Evolutionary conservation across 306 rosid genomes (phyloP).

Genomic region (Gillenia trifoliata): DNA sequence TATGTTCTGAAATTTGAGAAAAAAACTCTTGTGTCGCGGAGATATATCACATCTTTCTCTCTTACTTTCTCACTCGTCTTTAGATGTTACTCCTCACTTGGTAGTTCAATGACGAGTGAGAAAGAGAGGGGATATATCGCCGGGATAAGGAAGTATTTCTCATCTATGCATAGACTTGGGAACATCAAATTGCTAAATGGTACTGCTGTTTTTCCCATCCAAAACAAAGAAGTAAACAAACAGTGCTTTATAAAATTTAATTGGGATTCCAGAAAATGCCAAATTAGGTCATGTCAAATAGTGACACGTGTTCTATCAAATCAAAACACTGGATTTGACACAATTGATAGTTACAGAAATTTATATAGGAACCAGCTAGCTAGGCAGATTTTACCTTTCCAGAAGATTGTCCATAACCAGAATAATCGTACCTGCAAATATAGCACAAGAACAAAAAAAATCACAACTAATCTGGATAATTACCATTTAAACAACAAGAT

Average conservation of each 20-base stretch:
- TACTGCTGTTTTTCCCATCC: neutral
- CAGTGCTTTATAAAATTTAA: neutral
- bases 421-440: conserved; percentile 57
- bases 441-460: neutral
- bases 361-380: neutral
- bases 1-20: neutral
- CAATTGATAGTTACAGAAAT: neutral
- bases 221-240: neutral
- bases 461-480: neutral
- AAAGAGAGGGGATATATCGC: neutral
- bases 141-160: neutral
- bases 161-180: neutral
- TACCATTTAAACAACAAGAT: neutral
- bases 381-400: conserved; percentile 51
- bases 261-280: neutral
- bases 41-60: neutral
- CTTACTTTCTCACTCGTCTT: neutral
- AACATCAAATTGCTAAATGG: neutral
- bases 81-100: too few relatives aligned
- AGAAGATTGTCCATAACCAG: conserved; percentile 77
- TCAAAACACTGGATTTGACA: neutral
- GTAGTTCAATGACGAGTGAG: neutral
- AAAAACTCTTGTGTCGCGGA: neutral
- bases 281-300: neutral
- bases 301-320: neutral